Evolutionary conservation across 495 filamentous ascomycete species (phyloP).

Genomic region (Aspergillus baeticus): DNA sequence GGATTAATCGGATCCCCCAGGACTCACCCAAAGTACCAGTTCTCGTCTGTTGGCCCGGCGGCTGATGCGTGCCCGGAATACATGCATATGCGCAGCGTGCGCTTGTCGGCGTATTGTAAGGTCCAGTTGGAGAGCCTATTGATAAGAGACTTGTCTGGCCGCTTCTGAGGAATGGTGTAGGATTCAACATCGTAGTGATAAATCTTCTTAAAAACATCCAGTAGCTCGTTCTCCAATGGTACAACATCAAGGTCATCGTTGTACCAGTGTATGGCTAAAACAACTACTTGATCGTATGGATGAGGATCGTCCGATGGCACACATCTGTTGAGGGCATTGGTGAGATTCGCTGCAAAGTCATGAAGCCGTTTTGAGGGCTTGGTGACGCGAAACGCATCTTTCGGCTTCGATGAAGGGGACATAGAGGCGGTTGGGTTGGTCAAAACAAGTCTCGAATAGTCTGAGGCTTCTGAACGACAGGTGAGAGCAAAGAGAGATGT

Average conservation of each 20-base stretch:
- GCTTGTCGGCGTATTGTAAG: not conserved
- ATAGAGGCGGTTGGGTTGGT: too few relatives aligned
- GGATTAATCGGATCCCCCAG: not conserved
- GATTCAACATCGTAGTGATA: conserved; percentile 7
- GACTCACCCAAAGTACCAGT: not conserved
- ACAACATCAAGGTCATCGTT: conserved; percentile 16
- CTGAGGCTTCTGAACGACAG: too few relatives aligned
- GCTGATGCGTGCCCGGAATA: not conserved
- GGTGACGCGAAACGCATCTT: not conserved
- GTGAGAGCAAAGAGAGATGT: too few relatives aligned
- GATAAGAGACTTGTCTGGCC: not conserved
- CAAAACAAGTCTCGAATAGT: too few relatives aligned
- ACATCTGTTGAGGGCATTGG: not conserved
- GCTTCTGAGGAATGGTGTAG: conserved; percentile 4
- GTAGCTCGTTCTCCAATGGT: conserved; percentile 9
- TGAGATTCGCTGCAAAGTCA: not conserved
- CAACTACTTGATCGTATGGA: conserved; percentile 8
- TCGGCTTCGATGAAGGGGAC: not conserved
- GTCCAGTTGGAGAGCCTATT: not conserved
- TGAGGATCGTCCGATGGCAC: not conserved
- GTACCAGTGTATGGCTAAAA: conserved; percentile 18
- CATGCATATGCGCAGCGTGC: not conserved
- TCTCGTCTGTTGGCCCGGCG: not conserved
- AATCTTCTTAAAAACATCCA: conserved; percentile 9
- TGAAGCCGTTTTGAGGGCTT: not conserved